Percentiles rank a stretch among this genome's conserved stretches.
These are phyloP conservation scores for Metarhizium guizhouense DNA, from an alignment of 2,329 filamentous ascomycete genomes.

Conservation along the genomic window DNA sequence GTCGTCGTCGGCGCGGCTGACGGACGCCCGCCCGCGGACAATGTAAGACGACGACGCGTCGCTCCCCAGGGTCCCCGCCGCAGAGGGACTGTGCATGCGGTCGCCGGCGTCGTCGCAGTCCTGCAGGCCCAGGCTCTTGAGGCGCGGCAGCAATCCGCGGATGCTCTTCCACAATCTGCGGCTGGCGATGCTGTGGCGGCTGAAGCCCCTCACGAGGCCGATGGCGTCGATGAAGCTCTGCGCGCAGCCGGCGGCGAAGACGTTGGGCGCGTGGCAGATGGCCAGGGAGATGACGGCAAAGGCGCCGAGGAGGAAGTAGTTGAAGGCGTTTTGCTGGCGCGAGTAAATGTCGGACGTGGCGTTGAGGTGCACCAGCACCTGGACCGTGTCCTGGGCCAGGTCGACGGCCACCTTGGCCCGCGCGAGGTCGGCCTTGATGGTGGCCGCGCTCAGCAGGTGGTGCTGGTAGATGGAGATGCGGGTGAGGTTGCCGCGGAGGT, in stretches of 20 bases:
- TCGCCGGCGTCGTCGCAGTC: slow-evolving; percentile 6
- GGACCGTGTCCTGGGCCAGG: slow-evolving; percentile 14
- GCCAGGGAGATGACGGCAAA: slow-evolving; percentile 30
- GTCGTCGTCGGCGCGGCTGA: not conserved
- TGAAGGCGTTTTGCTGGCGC: slow-evolving; percentile 16
- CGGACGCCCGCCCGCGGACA: not conserved
- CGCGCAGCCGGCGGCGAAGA: slow-evolving; percentile 28
- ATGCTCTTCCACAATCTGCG: slow-evolving; percentile 27
- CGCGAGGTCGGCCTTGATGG: slow-evolving; percentile 24
- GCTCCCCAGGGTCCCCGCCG: too few relatives aligned
- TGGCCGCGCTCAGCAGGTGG: slow-evolving; percentile 25
- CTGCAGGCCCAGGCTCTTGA: slow-evolving; percentile 18
- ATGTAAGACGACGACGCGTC: too few relatives aligned
- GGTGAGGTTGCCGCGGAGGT: slow-evolving; percentile 33
- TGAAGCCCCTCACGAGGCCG: slow-evolving; percentile 23
- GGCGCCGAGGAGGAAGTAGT: slow-evolving; percentile 18
- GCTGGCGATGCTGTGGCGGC: slow-evolving; percentile 21
- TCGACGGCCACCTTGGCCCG: slow-evolving; percentile 28
- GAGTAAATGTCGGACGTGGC: slow-evolving; percentile 15
- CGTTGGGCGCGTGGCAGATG: slow-evolving; percentile 33
- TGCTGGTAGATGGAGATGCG: slow-evolving; percentile 34
- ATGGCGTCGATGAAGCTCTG: slow-evolving; percentile 23
- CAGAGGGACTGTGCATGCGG: too few relatives aligned
- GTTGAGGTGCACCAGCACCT: slow-evolving; percentile 14
- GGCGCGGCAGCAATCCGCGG: slow-evolving; percentile 20